These are phyloP conservation scores for Mercurialis annua DNA, from an alignment of 345 rosid species.

Conservation along the genomic window DNA sequence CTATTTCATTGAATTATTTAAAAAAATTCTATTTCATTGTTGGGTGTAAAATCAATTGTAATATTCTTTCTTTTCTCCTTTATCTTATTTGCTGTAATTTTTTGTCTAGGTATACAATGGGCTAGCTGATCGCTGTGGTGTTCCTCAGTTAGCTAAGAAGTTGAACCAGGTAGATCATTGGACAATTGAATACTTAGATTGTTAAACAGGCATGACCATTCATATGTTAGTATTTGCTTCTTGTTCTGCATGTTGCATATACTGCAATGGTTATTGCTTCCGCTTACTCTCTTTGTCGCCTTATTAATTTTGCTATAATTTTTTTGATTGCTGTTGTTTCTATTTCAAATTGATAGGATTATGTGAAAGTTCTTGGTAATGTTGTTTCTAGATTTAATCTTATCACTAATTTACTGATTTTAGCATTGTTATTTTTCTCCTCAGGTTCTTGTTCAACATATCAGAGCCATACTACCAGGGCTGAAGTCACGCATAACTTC, in stretches of 20 bases:
- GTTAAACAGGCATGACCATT: neutral
- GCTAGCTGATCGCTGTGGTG: conserved; percentile 92
- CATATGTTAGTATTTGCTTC: conserved; percentile 2
- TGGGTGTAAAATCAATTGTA: neutral
- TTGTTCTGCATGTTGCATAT: neutral
- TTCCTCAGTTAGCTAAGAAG: conserved; percentile 91
- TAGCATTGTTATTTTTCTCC: conserved; percentile 2
- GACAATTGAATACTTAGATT: conserved; percentile 6
- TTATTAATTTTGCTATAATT: neutral
- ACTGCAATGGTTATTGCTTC: neutral
- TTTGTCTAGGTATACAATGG: conserved; percentile 59
- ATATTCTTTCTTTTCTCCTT: neutral
- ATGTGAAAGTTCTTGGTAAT: neutral
- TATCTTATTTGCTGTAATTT: conserved; percentile 3
- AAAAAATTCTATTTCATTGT: no score
- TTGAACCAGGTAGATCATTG: conserved; percentile 71
- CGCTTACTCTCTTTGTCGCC: neutral
- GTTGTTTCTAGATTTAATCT: neutral
- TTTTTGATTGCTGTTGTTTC: neutral
- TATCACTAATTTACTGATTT: neutral
- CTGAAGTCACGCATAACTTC: conserved; percentile 73
- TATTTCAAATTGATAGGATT: neutral
- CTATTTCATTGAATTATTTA: no score
- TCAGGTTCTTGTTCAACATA: conserved; percentile 89
- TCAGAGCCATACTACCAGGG: conserved; percentile 74